A percentile compares a stretch with the other conserved stretches of the same genome.
Evolutionary conservation across 1,139 yeast genomes (phyloP).

Genomic region (Diutina pseudorugosa): DNA sequence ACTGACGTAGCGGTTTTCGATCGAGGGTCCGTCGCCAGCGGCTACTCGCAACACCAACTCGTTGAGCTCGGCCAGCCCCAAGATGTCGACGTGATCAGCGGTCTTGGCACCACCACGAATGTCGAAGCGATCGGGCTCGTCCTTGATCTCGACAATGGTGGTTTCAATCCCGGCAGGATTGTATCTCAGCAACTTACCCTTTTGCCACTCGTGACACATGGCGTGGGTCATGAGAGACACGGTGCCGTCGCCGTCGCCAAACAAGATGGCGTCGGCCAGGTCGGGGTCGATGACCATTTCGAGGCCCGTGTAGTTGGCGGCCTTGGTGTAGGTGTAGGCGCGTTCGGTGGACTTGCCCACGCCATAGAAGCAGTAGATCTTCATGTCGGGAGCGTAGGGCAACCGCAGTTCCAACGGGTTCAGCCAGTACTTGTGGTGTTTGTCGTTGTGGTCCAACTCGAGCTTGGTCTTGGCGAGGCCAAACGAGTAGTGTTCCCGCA

Average conservation of each 20-base stretch:
- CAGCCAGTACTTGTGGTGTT: slow-evolving; percentile 70
- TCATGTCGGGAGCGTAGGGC: slow-evolving; percentile 90
- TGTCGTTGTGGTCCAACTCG: slow-evolving; percentile 53
- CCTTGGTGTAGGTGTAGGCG: slow-evolving; percentile 64
- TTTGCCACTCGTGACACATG: slow-evolving; percentile 77
- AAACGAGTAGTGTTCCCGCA: slow-evolving; percentile 59
- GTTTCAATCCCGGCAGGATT: slow-evolving; percentile 72
- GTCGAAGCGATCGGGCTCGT: slow-evolving; percentile 88
- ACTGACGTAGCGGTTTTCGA: slow-evolving; percentile 50
- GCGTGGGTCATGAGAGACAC: slow-evolving; percentile 77
- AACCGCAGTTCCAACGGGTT: slow-evolving; percentile 87
- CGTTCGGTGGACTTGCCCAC: slow-evolving; percentile 94
- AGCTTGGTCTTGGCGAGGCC: slow-evolving; percentile 54
- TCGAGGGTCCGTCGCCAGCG: slow-evolving; percentile 60
- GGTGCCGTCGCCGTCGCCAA: slow-evolving; percentile 96
- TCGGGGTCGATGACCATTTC: slow-evolving; percentile 60
- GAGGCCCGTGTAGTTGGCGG: slow-evolving; percentile 45
- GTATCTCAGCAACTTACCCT: slow-evolving; percentile 41
- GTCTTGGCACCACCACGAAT: slow-evolving; percentile 96
- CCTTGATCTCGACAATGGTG: slow-evolving; percentile 78
- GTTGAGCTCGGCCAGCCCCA: slow-evolving; percentile 87
- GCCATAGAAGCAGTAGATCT: slow-evolving; percentile 83
- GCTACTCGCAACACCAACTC: slow-evolving; percentile 76
- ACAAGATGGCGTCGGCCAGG: slow-evolving; percentile 44
- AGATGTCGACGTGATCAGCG: slow-evolving; percentile 93